phyloP scores from a whole-genome alignment of 441 rosid genomes.

The Viola pubescens region DNA sequence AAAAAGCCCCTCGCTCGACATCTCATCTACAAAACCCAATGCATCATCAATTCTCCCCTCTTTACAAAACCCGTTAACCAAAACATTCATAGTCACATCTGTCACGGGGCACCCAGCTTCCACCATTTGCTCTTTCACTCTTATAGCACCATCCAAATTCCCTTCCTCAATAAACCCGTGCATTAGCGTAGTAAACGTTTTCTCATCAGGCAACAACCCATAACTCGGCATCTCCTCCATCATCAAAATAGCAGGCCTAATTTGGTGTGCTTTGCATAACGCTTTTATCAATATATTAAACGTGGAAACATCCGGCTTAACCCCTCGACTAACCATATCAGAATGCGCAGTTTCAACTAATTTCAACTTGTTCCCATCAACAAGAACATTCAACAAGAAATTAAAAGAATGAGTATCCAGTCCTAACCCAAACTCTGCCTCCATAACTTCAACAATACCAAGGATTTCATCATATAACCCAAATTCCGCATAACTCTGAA shows the following conservation, averaged over 20 bases:
- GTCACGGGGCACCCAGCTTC: slow-evolving; percentile 45
- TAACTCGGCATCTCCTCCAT: slow-evolving; percentile 78
- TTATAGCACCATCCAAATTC: slow-evolving; percentile 63
- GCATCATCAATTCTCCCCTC: slow-evolving; percentile 68
- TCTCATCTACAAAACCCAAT: slow-evolving; percentile 52
- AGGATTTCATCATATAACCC: slow-evolving; percentile 55
- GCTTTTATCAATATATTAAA: slow-evolving; percentile 81
- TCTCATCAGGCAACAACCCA: slow-evolving; percentile 70
- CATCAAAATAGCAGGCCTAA: slow-evolving; percentile 74
- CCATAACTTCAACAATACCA: slow-evolving; percentile 44
- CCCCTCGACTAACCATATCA: slow-evolving; percentile 46
- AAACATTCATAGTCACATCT: slow-evolving; percentile 66
- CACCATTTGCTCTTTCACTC: slow-evolving; percentile 57
- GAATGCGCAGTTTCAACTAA: slow-evolving; percentile 61
- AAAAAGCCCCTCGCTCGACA: slow-evolving; percentile 54
- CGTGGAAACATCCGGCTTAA: slow-evolving; percentile 74
- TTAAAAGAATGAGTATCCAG: slow-evolving; percentile 66
- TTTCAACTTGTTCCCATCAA: slow-evolving; percentile 64
- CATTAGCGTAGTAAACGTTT: slow-evolving; percentile 77
- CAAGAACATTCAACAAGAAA: slow-evolving; percentile 66
- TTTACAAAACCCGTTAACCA: slow-evolving; percentile 82
- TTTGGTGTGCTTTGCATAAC: slow-evolving; percentile 75
- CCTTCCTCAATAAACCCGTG: slow-evolving; percentile 84
- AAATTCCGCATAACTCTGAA: slow-evolving; percentile 53
- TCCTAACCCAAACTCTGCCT: slow-evolving; percentile 40